Base-by-base conservation (phyloP, 179 eudicot species). In the Drosera spatulata region DNA sequence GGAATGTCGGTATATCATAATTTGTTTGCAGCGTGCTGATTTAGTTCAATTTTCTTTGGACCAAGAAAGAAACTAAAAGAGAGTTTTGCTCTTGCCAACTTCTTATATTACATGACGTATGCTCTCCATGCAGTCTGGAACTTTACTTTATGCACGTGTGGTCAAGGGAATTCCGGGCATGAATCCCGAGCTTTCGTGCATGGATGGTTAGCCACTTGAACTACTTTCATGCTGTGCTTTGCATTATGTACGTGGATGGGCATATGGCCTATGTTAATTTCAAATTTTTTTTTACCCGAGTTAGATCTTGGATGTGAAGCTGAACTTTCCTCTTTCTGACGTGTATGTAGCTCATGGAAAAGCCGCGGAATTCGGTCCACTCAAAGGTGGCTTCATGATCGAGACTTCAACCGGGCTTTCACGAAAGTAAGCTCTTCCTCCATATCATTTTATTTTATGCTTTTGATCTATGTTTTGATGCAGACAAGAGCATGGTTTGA, bases 151-250 rank as follows among this genome's bases (percentile, higher is more conserved):
- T 83, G 79, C 75, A 70, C 93, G 99, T 64, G 83, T 89, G 68
- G 95, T 83, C 59, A 89, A 86, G 75, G 88, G 95, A 54, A 86
- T 89, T 66, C 67, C 79, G 50, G 95, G 88, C 82, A 86, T 84
- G 95, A 93, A 84, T 62, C 97, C 99, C 6, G 99, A 93, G 76
- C 70, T 93, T 50, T 76, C 99, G 47, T 93, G 99, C 86, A 83
- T 76, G 66, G 96, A 93, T 80, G 96, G 99, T 93, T 67, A 10
- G 75, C 61, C n/a, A 9, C 39, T 10, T 46, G 41, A 41, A 63
- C 10, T 48, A 52, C 53, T 45, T 52, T 22, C 33, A 53, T 50
- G 15, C 44, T 47, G 50, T 42, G 1, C 1, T 39, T 39, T 55
- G 41, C 37, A 55, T 55, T 7, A 50, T 50, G n/a, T 50, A 11